Conservation (phyloP, 2,329 filamentous ascomycete species). For the Sporothrix luriei region DNA sequence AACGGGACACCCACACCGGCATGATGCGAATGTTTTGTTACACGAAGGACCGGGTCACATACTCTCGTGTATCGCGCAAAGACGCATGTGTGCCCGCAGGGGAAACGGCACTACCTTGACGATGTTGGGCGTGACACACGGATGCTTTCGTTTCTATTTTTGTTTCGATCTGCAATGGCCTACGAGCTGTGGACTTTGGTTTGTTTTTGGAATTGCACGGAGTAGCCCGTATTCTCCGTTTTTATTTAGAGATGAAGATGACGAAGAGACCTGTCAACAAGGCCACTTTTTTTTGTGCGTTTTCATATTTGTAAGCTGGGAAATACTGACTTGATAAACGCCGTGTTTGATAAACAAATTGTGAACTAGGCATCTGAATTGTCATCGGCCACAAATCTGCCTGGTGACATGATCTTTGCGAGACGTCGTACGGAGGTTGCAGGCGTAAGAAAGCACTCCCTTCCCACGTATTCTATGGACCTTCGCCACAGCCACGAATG, state of each 20-base stretch:
- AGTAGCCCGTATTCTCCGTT: not conserved
- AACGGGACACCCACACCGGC: not conserved
- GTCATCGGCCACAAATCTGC: not conserved
- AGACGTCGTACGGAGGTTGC: too few species aligned
- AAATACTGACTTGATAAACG: not conserved
- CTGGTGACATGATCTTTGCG: not conserved
- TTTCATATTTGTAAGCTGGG: not conserved
- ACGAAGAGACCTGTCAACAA: not conserved
- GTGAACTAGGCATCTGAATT: not conserved
- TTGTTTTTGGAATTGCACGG: slow-evolving; percentile 3
- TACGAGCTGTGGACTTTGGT: not conserved
- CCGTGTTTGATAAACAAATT: slow-evolving; percentile 11
- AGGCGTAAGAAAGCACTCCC: too few species aligned
- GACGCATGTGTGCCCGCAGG: not conserved
- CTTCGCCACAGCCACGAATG: too few species aligned
- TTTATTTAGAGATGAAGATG: not conserved
- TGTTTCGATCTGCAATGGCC: slow-evolving; percentile 15
- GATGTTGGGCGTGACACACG: not conserved
- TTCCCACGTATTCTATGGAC: too few species aligned
- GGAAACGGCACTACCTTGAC: not conserved
- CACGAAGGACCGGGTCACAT: not conserved
- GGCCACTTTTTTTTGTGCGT: not conserved
- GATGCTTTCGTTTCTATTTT: slow-evolving; percentile 2
- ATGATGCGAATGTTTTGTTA: not conserved
- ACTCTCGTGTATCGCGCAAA: slow-evolving; percentile 11